A percentile compares a stretch with the other conserved stretches of the same genome.
These are phyloP conservation scores for Casaregolazyma lundiana DNA, from an alignment of 1,139 yeast species.

Conservation along the genomic window DNA sequence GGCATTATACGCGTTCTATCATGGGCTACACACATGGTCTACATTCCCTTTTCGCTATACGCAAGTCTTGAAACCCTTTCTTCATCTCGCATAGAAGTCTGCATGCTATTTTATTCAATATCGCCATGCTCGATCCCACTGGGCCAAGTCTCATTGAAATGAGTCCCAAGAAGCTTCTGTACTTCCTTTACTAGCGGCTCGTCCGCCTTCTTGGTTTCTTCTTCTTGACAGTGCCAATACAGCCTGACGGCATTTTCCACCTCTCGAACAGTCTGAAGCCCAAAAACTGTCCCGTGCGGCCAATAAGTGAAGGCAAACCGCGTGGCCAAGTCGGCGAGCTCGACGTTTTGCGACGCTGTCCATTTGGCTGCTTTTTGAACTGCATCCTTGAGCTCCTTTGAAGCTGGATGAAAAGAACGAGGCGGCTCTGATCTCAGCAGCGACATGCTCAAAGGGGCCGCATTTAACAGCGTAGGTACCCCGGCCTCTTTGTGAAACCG, in stretches of 20 bases:
- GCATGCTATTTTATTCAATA: too few relatives aligned
- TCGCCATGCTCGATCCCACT: slow-evolving; percentile 54
- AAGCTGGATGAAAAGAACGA: slow-evolving; percentile 77
- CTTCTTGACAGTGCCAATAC: slow-evolving; percentile 46
- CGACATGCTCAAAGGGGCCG: slow-evolving; percentile 88
- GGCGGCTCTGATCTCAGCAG: slow-evolving; percentile 64
- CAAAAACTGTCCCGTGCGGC: slow-evolving; percentile 66
- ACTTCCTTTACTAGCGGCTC: slow-evolving; percentile 41
- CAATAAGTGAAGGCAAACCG: slow-evolving; percentile 67
- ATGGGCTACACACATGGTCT: not conserved
- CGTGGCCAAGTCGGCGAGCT: slow-evolving; percentile 77
- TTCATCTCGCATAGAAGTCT: not conserved
- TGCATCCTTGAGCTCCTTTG: slow-evolving; percentile 49
- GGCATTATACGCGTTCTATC: not conserved
- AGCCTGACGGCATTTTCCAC: slow-evolving; percentile 57
- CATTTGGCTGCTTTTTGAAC: slow-evolving; percentile 51
- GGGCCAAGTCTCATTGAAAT: slow-evolving; percentile 64
- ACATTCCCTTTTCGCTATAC: not conserved
- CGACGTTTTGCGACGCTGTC: slow-evolving; percentile 43
- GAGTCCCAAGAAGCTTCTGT: slow-evolving; percentile 44
- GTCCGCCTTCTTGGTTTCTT: slow-evolving; percentile 40
- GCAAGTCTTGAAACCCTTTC: not conserved
- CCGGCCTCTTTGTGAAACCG: slow-evolving; percentile 51
- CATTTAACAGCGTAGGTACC: slow-evolving; percentile 60
- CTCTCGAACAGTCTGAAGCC: slow-evolving; percentile 62